Percentiles rank a stretch among this genome's conserved stretches.
Conservation (phyloP, 2,329 filamentous ascomycete species). For the Claviceps pusilla region DNA sequence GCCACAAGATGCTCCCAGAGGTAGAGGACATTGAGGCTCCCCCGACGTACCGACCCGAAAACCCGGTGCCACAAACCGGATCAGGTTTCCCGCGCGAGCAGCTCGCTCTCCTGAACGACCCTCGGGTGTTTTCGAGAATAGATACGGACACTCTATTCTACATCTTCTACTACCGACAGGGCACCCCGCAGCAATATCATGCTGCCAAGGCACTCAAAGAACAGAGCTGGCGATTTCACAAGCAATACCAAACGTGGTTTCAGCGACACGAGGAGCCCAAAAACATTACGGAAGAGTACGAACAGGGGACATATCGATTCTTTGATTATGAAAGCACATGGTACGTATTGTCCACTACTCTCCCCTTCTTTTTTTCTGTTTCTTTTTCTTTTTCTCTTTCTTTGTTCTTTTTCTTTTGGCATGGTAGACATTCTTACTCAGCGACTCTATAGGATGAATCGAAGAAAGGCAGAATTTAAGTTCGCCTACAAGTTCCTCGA, state of each 20-base stretch:
- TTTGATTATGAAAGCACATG: slow-evolving; percentile 99
- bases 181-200: slow-evolving; percentile 86
- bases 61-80: slow-evolving; percentile 57
- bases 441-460: slow-evolving; percentile 71
- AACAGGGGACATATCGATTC: slow-evolving; percentile 97
- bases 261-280: slow-evolving; percentile 97
- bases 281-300: slow-evolving; percentile 94
- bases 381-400: no score
- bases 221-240: slow-evolving; percentile 98
- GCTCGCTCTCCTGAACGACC: slow-evolving; percentile 82
- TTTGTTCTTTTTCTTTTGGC: background rate
- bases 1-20: slow-evolving; percentile 60
- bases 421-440: slow-evolving; percentile 7
- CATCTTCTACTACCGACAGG: slow-evolving; percentile 97
- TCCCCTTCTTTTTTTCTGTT: background rate
- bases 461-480: slow-evolving; percentile 92
- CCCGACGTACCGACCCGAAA: slow-evolving; percentile 69
- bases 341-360: slow-evolving; percentile 37
- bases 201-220: slow-evolving; percentile 94
- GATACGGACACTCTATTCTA: slow-evolving; percentile 97
- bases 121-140: slow-evolving; percentile 70
- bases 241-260: slow-evolving; percentile 99
- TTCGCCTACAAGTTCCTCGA: slow-evolving; percentile 97
- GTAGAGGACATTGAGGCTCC: slow-evolving; percentile 67
- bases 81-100: slow-evolving; percentile 85